Base-by-base conservation (phyloP, 805 yeast species). In the Yarrowia sp. region DNA sequence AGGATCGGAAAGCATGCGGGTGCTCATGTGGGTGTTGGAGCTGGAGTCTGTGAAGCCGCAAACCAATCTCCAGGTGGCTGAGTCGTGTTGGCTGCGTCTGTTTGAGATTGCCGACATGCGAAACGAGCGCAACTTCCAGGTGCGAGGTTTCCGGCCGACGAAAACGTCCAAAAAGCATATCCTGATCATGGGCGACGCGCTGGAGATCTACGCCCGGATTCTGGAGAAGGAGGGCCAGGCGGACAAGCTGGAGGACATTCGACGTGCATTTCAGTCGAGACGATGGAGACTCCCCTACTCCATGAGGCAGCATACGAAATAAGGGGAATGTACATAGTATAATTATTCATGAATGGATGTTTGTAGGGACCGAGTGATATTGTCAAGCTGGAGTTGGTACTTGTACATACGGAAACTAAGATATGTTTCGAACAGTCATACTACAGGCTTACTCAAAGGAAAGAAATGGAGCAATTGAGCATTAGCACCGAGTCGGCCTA, bases 281-380 rank as follows among this genome's bases (percentile, higher is more conserved):
- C 27, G 56, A n/a, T 47, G 56, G 56, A 47, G 56, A 22, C 14
- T 47, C 8, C 56, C 56, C 10, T 33, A 47, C 21, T n/a, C 56
- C 22, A 22, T 47, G 16, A 32, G 6, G 24, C 10, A 44, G 21
- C 6, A 3, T 21, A 12, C 18, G 32, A 39, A n/a, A 4, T 16
- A 13, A 31, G 29, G 5, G 27, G 19, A 41, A n/a, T 46, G 53
- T 46, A 46, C 35, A 46, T 46, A 46, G 36, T 18, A 46, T 13
- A 21, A 19, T 19, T n/a, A n/a, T n/a, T n/a, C n/a, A n/a, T n/a
- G n/a, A n/a, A n/a, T n/a, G n/a, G n/a, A n/a, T n/a, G n/a, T n/a
- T n/a, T n/a, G n/a, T n/a, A n/a, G n/a, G n/a, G n/a, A n/a, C n/a
- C n/a, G n/a, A n/a, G n/a, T n/a, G n/a, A n/a, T n/a, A n/a, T n/a